Conservation (phyloP, 495 filamentous ascomycete genomes). For the Acidiella bohemica region DNA sequence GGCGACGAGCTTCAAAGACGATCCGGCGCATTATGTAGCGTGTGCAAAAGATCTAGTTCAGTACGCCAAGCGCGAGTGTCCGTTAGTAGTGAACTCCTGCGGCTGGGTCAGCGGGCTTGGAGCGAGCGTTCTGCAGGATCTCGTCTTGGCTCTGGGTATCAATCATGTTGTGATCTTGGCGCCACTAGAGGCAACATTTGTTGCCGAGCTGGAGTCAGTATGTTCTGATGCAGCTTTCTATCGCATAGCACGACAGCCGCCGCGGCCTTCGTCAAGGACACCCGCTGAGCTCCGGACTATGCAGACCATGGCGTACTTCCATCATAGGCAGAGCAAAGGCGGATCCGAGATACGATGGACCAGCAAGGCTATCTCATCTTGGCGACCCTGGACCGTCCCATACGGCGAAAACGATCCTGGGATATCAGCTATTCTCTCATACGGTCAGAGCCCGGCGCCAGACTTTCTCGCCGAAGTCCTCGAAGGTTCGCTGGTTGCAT, state of each 20-base stretch:
- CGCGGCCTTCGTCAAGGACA: constrained; percentile 34
- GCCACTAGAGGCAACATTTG: constrained; percentile 25
- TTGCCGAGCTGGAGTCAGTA: constrained; percentile 1
- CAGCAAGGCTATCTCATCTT: constrained; percentile 34
- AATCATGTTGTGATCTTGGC: constrained; percentile 51
- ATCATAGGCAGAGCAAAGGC: constrained; percentile 6
- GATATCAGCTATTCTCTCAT: constrained; percentile 39
- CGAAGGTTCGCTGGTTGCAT: constrained; percentile 44
- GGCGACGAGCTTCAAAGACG: constrained; percentile 51
- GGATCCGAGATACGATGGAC: constrained; percentile 40
- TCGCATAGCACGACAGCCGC: constrained; percentile 6
- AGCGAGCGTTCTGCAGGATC: constrained; percentile 51
- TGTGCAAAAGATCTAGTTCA: constrained; percentile 10
- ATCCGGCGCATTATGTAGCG: constrained; percentile 55
- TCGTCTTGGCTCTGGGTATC: constrained; percentile 48
- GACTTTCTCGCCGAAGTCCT: constrained; percentile 39
- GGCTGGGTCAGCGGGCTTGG: constrained; percentile 73
- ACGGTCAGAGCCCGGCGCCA: constrained; percentile 37
- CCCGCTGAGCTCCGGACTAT: constrained; percentile 59
- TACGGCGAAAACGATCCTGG: constrained; percentile 40
- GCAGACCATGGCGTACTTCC: constrained; percentile 71
- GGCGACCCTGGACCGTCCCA: constrained; percentile 40
- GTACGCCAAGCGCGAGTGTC: constrained; percentile 23
- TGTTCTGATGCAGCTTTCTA: constrained; percentile 1
- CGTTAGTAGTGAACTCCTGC: constrained; percentile 68